These are phyloP conservation scores for Alternaria gansuensis DNA, from an alignment of 2,329 filamentous ascomycete species.

Conservation along the genomic window DNA sequence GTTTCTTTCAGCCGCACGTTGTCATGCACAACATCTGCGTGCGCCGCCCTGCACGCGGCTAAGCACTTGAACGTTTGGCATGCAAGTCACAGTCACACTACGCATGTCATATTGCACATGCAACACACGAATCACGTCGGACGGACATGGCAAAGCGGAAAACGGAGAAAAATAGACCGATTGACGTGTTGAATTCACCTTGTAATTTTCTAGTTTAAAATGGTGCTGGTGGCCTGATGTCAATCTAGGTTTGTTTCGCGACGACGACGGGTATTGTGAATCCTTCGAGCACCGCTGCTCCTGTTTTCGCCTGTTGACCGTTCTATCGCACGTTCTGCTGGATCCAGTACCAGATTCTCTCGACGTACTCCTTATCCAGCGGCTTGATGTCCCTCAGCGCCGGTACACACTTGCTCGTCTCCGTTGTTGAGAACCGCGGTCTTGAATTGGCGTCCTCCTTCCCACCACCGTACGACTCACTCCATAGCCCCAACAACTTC, in stretches of 20 bases:
- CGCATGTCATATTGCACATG: constrained; percentile 3
- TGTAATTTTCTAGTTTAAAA: constrained; percentile 1
- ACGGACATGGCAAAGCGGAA: neutral
- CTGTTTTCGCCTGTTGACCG: neutral
- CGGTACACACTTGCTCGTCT: constrained; percentile 48
- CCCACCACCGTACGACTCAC: constrained; percentile 51
- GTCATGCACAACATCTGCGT: constrained; percentile 1
- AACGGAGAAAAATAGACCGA: neutral
- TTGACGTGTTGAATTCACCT: constrained; percentile 7
- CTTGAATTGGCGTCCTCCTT: constrained; percentile 9
- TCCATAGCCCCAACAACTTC: constrained; percentile 62
- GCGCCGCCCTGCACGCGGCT: neutral
- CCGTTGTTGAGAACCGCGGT: constrained; percentile 48
- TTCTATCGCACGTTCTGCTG: constrained; percentile 30
- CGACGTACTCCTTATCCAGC: constrained; percentile 56
- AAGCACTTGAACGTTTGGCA: neutral
- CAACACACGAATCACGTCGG: neutral
- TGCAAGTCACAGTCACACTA: neutral
- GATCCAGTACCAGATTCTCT: constrained; percentile 56
- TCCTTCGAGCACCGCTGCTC: neutral
- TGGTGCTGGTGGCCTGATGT: constrained; percentile 2
- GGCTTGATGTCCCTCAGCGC: constrained; percentile 51
- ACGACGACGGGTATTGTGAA: neutral
- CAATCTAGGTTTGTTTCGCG: neutral
- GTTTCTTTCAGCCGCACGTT: neutral